Percentiles rank a stretch among this genome's conserved stretches.
phyloP scores from a whole-genome alignment of 495 filamentous ascomycete species.

The Penicillium turbatum region DNA sequence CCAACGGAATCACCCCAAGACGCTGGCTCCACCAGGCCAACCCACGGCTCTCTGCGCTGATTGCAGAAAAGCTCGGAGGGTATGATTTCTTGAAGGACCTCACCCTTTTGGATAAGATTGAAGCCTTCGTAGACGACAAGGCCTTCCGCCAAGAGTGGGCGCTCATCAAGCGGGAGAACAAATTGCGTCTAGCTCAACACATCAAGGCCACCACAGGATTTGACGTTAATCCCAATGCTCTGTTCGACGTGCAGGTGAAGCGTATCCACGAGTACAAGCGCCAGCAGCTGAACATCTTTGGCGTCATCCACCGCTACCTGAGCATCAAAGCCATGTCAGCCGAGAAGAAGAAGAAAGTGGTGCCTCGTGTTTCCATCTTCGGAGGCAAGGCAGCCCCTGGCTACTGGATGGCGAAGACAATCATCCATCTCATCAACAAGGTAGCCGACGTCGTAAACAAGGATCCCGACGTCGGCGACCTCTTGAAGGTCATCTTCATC shows the following conservation, averaged over 20 bases:
- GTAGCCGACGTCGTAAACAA: constrained; percentile 90
- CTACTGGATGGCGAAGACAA: constrained; percentile 99
- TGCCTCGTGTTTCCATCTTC: constrained; percentile 93
- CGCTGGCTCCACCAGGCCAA: constrained; percentile 98
- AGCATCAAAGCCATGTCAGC: constrained; percentile 78
- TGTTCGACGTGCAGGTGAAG: constrained; percentile 98
- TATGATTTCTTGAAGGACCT: constrained; percentile 83
- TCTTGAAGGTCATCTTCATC: constrained; percentile 94
- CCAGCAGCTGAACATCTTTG: constrained; percentile 98
- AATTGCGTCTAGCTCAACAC: constrained; percentile 79
- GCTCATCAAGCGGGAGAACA: constrained; percentile 78
- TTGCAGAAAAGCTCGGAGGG: constrained; percentile 81
- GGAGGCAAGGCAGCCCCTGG: constrained; percentile 96
- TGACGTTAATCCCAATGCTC: constrained; percentile 76
- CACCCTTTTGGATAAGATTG: constrained; percentile 76
- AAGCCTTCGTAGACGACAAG: constrained; percentile 75
- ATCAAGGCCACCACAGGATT: constrained; percentile 78
- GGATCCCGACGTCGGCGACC: constrained; percentile 84
- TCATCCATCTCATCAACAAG: constrained; percentile 93
- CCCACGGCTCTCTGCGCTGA: constrained; percentile 84
- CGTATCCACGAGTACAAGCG: constrained; percentile 99
- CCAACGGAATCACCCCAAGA: constrained; percentile 92
- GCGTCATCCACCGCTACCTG: constrained; percentile 92
- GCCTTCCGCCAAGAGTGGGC: constrained; percentile 88
- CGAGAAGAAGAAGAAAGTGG: constrained; percentile 81